These are phyloP conservation scores for Sporothrix phasma DNA, from an alignment of 2,329 filamentous ascomycete species.

Conservation along the genomic window DNA sequence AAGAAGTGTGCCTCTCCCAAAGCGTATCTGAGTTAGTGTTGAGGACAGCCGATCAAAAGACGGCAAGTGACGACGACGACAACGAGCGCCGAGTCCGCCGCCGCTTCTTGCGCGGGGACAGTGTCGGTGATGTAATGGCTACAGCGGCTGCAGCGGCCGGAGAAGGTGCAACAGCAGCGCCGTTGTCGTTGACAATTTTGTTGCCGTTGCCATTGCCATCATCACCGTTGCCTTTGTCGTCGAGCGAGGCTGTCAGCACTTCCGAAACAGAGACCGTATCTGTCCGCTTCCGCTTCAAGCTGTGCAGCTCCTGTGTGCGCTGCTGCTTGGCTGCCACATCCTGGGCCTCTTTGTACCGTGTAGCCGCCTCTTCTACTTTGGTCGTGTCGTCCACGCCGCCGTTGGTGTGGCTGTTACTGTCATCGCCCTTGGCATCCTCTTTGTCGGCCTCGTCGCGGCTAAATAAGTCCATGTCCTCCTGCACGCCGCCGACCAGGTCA, in stretches of 20 bases:
- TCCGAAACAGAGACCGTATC: conserved; percentile 31
- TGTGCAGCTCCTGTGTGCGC: conserved; percentile 9
- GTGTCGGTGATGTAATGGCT: conserved; percentile 19
- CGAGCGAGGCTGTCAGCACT: conserved; percentile 33
- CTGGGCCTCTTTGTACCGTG: conserved; percentile 35
- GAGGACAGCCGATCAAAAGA: conserved; percentile 1
- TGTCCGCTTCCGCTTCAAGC: conserved; percentile 27
- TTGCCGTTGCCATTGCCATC: neutral
- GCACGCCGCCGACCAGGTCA: conserved; percentile 36
- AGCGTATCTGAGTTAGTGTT: neutral
- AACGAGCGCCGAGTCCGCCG: conserved; percentile 19
- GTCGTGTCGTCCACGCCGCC: neutral
- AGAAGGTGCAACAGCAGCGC: neutral
- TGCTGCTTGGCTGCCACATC: conserved; percentile 27
- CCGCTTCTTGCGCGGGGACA: conserved; percentile 26
- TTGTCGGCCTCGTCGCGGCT: conserved; percentile 16
- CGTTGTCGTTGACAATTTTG: neutral
- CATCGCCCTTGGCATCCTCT: neutral
- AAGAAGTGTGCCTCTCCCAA: neutral
- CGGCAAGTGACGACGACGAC: conserved; percentile 17
- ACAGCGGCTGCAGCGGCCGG: conserved; percentile 6
- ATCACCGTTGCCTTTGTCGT: conserved; percentile 18
- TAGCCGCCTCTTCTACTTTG: neutral
- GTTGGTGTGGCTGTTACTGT: no score
- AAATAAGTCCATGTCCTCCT: conserved; percentile 14